A percentile compares a stretch with the other conserved stretches of the same genome.
These are phyloP conservation scores for Penicillium capsulatum DNA, from an alignment of 2,329 filamentous ascomycete species.

Conservation along the genomic window DNA sequence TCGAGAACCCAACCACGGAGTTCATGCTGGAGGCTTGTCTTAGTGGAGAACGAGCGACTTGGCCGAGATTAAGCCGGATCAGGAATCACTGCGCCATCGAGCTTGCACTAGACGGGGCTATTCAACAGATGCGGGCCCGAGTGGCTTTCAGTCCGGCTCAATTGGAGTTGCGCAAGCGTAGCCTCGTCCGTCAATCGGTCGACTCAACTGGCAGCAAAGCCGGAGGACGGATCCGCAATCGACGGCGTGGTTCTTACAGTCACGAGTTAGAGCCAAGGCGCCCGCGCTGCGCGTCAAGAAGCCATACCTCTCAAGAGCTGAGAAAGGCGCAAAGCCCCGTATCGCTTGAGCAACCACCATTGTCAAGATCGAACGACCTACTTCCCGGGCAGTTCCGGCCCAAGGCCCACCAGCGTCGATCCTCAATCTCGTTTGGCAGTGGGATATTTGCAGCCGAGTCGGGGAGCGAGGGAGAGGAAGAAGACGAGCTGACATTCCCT, in stretches of 20 bases:
- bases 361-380: constrained; percentile 10
- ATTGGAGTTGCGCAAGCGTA: constrained; percentile 19
- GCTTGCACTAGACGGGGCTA: constrained; percentile 58
- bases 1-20: constrained; percentile 77
- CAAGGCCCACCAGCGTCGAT: constrained; percentile 15
- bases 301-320: constrained; percentile 7
- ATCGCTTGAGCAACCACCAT: constrained; percentile 17
- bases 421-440: constrained; percentile 14
- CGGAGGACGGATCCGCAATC: constrained; percentile 20
- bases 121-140: constrained; percentile 39
- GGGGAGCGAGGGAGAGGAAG: constrained; percentile 21
- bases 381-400: constrained; percentile 4
- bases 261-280: constrained; percentile 27
- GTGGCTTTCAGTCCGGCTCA: constrained; percentile 34
- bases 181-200: constrained; percentile 12
- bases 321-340: constrained; percentile 22
- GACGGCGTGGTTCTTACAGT: constrained; percentile 31
- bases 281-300: constrained; percentile 7
- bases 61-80: constrained; percentile 83
- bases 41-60: constrained; percentile 79
- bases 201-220: constrained; percentile 23
- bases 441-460: constrained; percentile 16
- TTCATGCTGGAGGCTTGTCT: constrained; percentile 80
- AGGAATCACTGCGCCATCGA: constrained; percentile 86
- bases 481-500: constrained; percentile 6